Conservation (phyloP, 129 eudicot genomes). For the Oenanthe sinensis region DNA sequence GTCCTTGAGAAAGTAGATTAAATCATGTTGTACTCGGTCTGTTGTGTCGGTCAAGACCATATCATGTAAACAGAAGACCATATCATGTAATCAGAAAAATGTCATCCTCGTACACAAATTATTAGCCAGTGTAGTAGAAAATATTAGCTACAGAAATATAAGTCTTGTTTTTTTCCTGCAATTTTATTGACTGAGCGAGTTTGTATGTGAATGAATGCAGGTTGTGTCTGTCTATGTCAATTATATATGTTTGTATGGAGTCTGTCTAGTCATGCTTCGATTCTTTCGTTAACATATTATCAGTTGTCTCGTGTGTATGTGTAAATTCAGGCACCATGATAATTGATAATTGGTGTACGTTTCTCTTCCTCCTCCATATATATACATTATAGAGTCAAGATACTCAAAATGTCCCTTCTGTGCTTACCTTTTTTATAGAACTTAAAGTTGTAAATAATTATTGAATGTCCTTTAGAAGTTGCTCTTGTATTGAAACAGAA, state of each 20-base stretch:
- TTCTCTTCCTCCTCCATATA: not conserved
- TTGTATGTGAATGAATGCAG: not conserved
- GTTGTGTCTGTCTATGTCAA: too few species aligned
- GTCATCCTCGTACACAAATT: not conserved
- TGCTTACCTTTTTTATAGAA: not conserved
- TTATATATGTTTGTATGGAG: not conserved
- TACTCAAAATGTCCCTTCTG: not conserved
- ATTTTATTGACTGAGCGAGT: not conserved
- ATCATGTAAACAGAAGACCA: not conserved
- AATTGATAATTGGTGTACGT: not conserved
- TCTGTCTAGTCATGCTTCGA: not conserved
- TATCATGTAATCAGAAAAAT: not conserved
- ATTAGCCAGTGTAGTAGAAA: not conserved
- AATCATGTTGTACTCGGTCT: too few species aligned
- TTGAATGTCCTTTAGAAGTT: not conserved
- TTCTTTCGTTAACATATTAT: not conserved
- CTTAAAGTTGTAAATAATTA: not conserved
- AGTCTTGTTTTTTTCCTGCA: not conserved
- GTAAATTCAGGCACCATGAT: not conserved
- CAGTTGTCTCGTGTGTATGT: not conserved
- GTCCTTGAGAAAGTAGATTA: too few species aligned
- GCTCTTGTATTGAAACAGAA: not conserved
- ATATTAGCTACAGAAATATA: too few species aligned
- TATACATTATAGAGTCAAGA: not conserved
- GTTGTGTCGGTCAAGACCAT: too few species aligned